Percentiles rank a stretch among this genome's conserved stretches.
Evolutionary conservation across 2,329 filamentous ascomycete species (phyloP).

Genomic region (Cladosporium sp.): DNA sequence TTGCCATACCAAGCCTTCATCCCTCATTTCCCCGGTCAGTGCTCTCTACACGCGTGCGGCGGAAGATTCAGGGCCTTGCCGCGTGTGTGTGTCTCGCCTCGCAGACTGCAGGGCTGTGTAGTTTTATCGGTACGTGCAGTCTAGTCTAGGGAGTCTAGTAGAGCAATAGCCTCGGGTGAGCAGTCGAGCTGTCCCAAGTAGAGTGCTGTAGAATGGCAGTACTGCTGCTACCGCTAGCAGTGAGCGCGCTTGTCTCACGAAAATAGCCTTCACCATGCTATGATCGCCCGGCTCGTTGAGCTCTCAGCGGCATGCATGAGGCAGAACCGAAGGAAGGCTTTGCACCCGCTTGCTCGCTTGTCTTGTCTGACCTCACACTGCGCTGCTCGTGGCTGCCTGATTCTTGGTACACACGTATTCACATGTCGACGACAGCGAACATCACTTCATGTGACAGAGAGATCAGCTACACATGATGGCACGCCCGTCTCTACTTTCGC

Average conservation of each 20-base stretch:
- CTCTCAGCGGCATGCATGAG: conserved; percentile 3
- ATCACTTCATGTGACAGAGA: conserved; percentile 3
- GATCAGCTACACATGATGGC: not conserved
- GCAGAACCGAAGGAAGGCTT: not conserved
- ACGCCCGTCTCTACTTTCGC: not conserved
- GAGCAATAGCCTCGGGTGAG: conserved; percentile 1
- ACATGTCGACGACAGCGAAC: not conserved
- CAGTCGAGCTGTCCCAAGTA: not conserved
- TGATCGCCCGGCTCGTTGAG: conserved; percentile 9
- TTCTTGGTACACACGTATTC: not conserved
- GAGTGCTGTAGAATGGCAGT: not conserved
- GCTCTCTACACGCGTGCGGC: not conserved
- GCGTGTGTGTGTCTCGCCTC: conserved; percentile 1
- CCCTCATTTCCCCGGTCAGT: conserved; percentile 14
- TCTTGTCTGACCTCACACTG: conserved; percentile 9
- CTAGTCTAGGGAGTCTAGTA: not conserved
- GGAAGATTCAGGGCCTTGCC: not conserved
- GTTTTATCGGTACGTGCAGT: not conserved
- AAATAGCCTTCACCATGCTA: not conserved
- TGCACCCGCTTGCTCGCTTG: not conserved
- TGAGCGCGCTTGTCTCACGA: not conserved
- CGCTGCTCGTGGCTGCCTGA: not conserved
- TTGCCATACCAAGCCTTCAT: not conserved
- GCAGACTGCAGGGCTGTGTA: conserved; percentile 1
- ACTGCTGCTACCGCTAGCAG: not conserved